These are phyloP conservation scores for Isabelozyma gotoi DNA, from an alignment of 805 yeast genomes.

Conservation along the genomic window DNA sequence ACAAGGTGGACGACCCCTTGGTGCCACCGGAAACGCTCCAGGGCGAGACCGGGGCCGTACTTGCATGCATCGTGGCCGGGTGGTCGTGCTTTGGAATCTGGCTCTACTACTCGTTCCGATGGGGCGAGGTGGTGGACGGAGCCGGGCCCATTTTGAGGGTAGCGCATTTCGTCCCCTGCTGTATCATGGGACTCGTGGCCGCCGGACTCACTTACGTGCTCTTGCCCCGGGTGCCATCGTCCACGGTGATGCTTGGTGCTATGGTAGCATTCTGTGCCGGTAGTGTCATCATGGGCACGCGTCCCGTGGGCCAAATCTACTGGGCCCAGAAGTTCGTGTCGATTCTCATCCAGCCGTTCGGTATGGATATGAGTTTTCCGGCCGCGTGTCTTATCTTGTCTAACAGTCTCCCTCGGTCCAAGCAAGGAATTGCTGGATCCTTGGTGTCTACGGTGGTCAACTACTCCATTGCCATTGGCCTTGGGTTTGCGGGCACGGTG, in stretches of 20 bases:
- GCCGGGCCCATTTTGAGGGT: slow-evolving; percentile 33
- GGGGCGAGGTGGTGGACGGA: slow-evolving; percentile 46
- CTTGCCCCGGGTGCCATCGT: slow-evolving; percentile 46
- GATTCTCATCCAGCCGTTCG: slow-evolving; percentile 56
- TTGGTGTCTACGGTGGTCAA: slow-evolving; percentile 68
- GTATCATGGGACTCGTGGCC: slow-evolving; percentile 55
- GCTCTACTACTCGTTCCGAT: slow-evolving; percentile 57
- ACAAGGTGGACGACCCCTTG: slow-evolving; percentile 48
- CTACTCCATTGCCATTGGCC: slow-evolving; percentile 51
- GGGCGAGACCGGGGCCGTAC: slow-evolving; percentile 45
- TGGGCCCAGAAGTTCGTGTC: slow-evolving; percentile 60
- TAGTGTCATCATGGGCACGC: slow-evolving; percentile 47
- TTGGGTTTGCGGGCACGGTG: slow-evolving; percentile 36
- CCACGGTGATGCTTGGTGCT: slow-evolving; percentile 49
- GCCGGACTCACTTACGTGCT: slow-evolving; percentile 50
- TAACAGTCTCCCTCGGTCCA: slow-evolving; percentile 54
- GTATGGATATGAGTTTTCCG: slow-evolving; percentile 80
- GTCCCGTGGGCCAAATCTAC: slow-evolving; percentile 60
- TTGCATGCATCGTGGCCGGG: slow-evolving; percentile 57
- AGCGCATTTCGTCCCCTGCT: slow-evolving; percentile 19
- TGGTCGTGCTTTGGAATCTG: slow-evolving; percentile 80
- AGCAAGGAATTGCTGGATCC: slow-evolving; percentile 80
- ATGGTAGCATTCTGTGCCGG: slow-evolving; percentile 55
- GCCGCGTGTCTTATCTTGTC: slow-evolving; percentile 65
- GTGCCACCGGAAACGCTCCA: slow-evolving; percentile 51